Evolutionary conservation across 306 rosid genomes (phyloP).

Genomic region (Bauhinia variegata): DNA sequence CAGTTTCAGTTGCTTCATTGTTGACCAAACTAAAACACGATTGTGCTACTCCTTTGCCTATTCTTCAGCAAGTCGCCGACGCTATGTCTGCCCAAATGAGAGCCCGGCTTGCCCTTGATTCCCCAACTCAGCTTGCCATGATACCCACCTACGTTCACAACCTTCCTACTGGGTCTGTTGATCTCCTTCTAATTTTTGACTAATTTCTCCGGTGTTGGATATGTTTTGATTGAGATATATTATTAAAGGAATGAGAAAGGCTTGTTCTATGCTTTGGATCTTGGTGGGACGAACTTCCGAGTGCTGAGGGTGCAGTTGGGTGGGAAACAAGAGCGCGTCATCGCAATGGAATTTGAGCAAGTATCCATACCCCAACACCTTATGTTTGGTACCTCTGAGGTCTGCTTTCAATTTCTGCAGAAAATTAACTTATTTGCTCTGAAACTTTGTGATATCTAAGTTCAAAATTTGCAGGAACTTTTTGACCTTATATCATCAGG

Average conservation of each 20-base stretch:
- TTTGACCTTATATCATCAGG: constrained; percentile 86
- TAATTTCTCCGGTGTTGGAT: too few relatives aligned
- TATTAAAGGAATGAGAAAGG: constrained; percentile 76
- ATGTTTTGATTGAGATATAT: too few relatives aligned
- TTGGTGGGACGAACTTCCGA: constrained; percentile 92
- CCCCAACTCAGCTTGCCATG: constrained; percentile 78
- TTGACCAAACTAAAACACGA: constrained; percentile 61
- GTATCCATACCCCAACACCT: constrained; percentile 77
- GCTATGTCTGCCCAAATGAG: constrained; percentile 73
- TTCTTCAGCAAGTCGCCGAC: constrained; percentile 72
- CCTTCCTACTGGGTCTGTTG: constrained; percentile 80
- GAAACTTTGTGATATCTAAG: neutral
- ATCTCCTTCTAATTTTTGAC: too few relatives aligned
- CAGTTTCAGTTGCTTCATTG: constrained; percentile 48
- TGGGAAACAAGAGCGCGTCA: constrained; percentile 73
- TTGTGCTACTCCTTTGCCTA: constrained; percentile 74
- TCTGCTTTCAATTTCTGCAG: constrained; percentile 4
- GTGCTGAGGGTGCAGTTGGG: constrained; percentile 87
- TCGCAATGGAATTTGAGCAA: constrained; percentile 79
- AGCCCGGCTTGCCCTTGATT: constrained; percentile 66
- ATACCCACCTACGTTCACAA: constrained; percentile 74
- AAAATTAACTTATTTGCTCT: neutral
- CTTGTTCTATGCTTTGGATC: constrained; percentile 91
- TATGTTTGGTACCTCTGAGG: constrained; percentile 80
- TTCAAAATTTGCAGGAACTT: constrained; percentile 55